Evolutionary conservation across 2,329 filamentous ascomycete genomes (phyloP), one percentile per base, ranked within the genome.

Genomic region (Mycosphaerella sp.): DNA sequence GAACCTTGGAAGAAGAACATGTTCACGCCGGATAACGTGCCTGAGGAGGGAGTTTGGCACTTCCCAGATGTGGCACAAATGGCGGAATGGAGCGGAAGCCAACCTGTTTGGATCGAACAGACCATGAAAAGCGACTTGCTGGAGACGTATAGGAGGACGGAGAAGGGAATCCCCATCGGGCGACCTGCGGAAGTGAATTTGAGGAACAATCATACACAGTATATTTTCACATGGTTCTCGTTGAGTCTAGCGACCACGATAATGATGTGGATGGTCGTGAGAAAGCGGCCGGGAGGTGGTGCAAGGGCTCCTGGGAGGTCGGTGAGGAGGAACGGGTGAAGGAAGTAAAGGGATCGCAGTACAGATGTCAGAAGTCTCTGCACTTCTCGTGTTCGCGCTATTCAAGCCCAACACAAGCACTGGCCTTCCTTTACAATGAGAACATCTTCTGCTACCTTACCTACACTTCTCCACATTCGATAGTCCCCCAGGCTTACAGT

Each of bases 211-310:
- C 93, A 98, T 71, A 84, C 88, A 58, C 93, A 97, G 75, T 98
- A 98, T 71, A 98, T 98, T 61, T 93, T 96, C 70, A 98, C 93
- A 60, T 98, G 93, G 93, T 97, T 87, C 86, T 56, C 79, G 95
- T 57, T 85, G 82, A 51, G 70, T 85, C 36, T 60, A 28, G 90
- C 90, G 51, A 98, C 93, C 35, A 83, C 88, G 10, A 80, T 98
- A 66, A 98, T 98, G 93, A 76, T 98, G 66, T 95, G 86, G 79
- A 90, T 97, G 87, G 83, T 98, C 34, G 75, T 95, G 55, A 89
- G 87, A 70, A 95, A 91, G 71, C 89, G 89, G 12, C 78, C 88
- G 4, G 51, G 55, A 8, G 54, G 54, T 9, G 61, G 59, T 62
- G 64, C 52, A 40, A 50, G 60, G 25, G 28, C n/a, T 27, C 37